These are phyloP conservation scores for Cephalotrichum gorgonifer DNA, from an alignment of 2,329 filamentous ascomycete species.

Conservation along the genomic window DNA sequence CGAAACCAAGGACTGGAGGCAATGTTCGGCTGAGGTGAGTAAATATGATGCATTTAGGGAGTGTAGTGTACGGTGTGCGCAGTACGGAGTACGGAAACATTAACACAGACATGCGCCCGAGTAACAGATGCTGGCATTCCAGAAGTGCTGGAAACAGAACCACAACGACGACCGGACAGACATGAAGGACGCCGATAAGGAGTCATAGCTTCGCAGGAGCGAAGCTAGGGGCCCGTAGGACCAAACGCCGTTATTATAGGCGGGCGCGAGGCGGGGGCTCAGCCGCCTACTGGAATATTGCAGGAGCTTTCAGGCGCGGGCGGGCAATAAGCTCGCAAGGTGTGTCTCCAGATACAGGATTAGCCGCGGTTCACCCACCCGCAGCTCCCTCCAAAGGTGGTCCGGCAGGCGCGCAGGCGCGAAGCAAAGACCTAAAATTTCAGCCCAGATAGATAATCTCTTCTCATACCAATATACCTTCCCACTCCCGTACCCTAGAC, in stretches of 20 bases:
- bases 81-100: too few relatives aligned
- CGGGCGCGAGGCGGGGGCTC: too few relatives aligned
- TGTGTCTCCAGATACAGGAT: background rate
- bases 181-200: slow-evolving; percentile 4
- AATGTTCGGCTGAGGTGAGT: slow-evolving; percentile 77
- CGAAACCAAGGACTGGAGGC: slow-evolving; percentile 91
- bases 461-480: too few relatives aligned
- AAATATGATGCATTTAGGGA: too few relatives aligned
- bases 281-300: too few relatives aligned
- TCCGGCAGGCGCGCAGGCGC: too few relatives aligned
- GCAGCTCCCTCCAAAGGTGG: background rate
- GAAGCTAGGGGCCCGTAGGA: too few relatives aligned
- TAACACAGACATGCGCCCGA: background rate
- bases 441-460: background rate
- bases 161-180: slow-evolving; percentile 5
- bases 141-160: slow-evolving; percentile 5
- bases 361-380: background rate
- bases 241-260: too few relatives aligned
- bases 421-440: background rate
- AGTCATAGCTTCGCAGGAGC: too few relatives aligned
- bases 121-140: slow-evolving; percentile 4
- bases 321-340: too few relatives aligned
- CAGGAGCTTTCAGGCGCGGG: too few relatives aligned
- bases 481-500: background rate
- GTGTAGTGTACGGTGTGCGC: too few relatives aligned